A percentile compares a stretch with the other conserved stretches of the same genome.
Conservation (phyloP, 208 protist genomes). For the Trypanosoma avium region DNA sequence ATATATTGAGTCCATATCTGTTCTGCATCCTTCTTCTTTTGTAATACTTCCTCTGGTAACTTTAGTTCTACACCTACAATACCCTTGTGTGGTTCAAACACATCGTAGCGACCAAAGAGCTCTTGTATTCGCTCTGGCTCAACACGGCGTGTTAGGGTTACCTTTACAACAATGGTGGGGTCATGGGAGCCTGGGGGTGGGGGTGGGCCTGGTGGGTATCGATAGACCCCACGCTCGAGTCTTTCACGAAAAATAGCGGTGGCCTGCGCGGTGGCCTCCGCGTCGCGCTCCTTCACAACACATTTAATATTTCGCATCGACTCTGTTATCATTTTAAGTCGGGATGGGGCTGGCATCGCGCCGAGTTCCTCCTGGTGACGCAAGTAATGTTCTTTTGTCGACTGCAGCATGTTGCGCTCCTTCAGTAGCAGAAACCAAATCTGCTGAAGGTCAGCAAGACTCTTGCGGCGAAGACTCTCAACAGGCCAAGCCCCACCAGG, state of each 20-base stretch:
- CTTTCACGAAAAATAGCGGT: conserved; percentile 70
- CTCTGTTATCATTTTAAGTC: conserved; percentile 79
- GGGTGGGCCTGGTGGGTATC: conserved; percentile 85
- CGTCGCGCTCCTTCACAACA: conserved; percentile 84
- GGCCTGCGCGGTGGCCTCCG: conserved; percentile 65
- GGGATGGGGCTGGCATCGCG: conserved; percentile 84
- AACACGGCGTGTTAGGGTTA: conserved; percentile 68
- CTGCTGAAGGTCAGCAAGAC: conserved; percentile 90
- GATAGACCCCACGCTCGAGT: conserved; percentile 66
- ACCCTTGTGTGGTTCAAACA: conserved; percentile 82
- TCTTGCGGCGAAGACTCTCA: conserved; percentile 83
- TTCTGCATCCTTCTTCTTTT: conserved; percentile 76
- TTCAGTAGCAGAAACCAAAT: conserved; percentile 91
- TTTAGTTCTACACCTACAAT: conserved; percentile 69
- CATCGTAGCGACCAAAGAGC: conserved; percentile 78
- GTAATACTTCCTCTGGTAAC: conserved; percentile 63
- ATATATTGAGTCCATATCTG: conserved; percentile 79
- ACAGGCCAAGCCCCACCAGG: conserved; percentile 88
- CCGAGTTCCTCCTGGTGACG: conserved; percentile 90
- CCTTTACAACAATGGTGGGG: conserved; percentile 54
- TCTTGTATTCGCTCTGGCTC: conserved; percentile 64
- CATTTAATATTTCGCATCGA: conserved; percentile 82
- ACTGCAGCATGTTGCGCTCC: conserved; percentile 91
- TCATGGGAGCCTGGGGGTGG: conserved; percentile 68
- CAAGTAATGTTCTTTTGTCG: conserved; percentile 84